These are phyloP conservation scores for Chiua virens DNA, from an alignment of 768 basidiomycete species.

Conservation along the genomic window DNA sequence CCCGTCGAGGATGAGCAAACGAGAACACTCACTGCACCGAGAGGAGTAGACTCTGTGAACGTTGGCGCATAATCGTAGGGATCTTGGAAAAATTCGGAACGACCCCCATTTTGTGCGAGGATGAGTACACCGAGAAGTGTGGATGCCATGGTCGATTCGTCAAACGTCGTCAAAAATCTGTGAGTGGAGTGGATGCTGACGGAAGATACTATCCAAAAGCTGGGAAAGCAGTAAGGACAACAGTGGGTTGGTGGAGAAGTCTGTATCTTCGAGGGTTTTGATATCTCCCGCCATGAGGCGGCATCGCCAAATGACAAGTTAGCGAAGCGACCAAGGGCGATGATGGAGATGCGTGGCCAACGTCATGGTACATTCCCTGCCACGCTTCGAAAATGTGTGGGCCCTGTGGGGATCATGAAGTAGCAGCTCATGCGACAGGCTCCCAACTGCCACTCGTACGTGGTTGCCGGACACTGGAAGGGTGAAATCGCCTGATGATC, in stretches of 20 bases:
- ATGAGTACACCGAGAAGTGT: constrained; percentile 72
- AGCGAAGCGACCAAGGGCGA: constrained; percentile 30
- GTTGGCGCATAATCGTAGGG: constrained; percentile 64
- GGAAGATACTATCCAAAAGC: background rate
- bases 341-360: constrained; percentile 22
- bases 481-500: constrained; percentile 19
- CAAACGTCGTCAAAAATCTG: constrained; percentile 1
- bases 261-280: constrained; percentile 24
- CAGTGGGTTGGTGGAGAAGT: constrained; percentile 10
- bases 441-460: constrained; percentile 22
- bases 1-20: background rate
- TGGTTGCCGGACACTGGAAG: constrained; percentile 26
- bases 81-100: constrained; percentile 67
- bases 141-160: constrained; percentile 22
- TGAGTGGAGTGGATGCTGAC: background rate
- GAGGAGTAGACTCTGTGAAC: constrained; percentile 70
- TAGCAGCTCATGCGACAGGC: constrained; percentile 14
- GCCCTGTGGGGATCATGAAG: constrained; percentile 15
- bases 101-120: constrained; percentile 76
- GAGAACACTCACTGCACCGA: constrained; percentile 58
- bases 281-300: constrained; percentile 30
- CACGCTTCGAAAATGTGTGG: constrained; percentile 27
- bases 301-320: constrained; percentile 27
- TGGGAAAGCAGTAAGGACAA: constrained; percentile 1
- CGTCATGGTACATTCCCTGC: constrained; percentile 26